These are phyloP conservation scores for Candida ortonii DNA, from an alignment of 805 yeast species.

Conservation along the genomic window DNA sequence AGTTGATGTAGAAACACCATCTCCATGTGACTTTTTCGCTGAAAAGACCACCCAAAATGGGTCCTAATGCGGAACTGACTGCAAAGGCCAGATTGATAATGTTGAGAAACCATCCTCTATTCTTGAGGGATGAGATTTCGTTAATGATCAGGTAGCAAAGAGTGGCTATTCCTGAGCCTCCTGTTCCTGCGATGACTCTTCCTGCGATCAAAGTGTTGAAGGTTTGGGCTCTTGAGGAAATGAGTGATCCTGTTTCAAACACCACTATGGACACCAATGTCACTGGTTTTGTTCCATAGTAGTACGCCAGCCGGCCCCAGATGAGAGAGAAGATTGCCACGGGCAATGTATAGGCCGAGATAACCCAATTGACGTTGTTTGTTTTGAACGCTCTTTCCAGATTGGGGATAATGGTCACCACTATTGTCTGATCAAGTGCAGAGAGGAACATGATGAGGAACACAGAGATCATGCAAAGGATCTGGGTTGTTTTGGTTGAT, in stretches of 20 bases:
- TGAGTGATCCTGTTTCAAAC: constrained; percentile 61
- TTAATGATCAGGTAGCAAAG: constrained; percentile 56
- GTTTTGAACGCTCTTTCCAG: constrained; percentile 49
- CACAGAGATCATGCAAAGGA: constrained; percentile 15
- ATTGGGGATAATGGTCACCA: constrained; percentile 47
- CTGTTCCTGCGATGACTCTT: constrained; percentile 67
- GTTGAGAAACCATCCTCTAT: constrained; percentile 39
- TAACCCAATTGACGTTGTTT: constrained; percentile 55
- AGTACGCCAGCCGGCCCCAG: constrained; percentile 56
- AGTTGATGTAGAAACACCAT: constrained; percentile 71
- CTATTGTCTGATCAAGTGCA: constrained; percentile 61
- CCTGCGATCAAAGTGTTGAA: constrained; percentile 67
- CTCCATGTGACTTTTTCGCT: constrained; percentile 55
- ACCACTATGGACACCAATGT: constrained; percentile 46
- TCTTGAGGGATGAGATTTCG: constrained; percentile 47
- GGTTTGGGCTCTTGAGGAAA: constrained; percentile 51
- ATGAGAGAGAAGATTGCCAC: constrained; percentile 51
- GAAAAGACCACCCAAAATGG: constrained; percentile 65
- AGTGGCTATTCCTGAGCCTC: constrained; percentile 71
- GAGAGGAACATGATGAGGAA: constrained; percentile 23
- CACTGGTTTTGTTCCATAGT: constrained; percentile 53
- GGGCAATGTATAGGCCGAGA: constrained; percentile 54
- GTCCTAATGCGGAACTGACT: constrained; percentile 56
- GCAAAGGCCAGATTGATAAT: constrained; percentile 45
- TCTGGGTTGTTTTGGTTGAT: constrained; percentile 5